Evolutionary conservation across 768 basidiomycete genomes (phyloP).

Genomic region (Pleurotus ostreatus): DNA sequence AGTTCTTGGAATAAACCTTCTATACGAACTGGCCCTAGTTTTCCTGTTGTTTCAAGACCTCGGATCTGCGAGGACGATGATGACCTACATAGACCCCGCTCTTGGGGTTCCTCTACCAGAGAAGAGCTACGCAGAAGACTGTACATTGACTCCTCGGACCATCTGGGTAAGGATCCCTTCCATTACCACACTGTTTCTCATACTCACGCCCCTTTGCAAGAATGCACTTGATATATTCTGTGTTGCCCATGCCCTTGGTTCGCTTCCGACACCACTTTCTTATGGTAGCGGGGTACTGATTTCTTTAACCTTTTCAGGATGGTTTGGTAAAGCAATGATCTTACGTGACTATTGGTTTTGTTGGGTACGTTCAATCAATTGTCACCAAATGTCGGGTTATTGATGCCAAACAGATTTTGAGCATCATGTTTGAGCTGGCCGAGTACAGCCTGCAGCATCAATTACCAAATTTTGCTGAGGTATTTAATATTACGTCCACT

Average conservation of each 20-base stretch:
- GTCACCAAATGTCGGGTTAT: slow-evolving; percentile 5
- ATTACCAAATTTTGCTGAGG: slow-evolving; percentile 85
- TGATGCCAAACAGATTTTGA: slow-evolving; percentile 58
- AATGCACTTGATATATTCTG: slow-evolving; percentile 86
- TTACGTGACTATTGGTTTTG: slow-evolving; percentile 93
- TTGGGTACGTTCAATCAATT: slow-evolving; percentile 52
- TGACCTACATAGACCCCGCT: slow-evolving; percentile 71
- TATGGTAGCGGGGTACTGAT: background rate
- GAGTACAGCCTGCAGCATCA: slow-evolving; percentile 89
- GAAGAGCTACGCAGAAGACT: slow-evolving; percentile 84
- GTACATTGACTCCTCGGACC: slow-evolving; percentile 53
- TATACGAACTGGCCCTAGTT: slow-evolving; percentile 80
- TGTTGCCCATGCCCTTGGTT: slow-evolving; percentile 68
- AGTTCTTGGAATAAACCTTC: slow-evolving; percentile 73
- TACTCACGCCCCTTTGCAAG: slow-evolving; percentile 27
- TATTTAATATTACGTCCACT: slow-evolving; percentile 24
- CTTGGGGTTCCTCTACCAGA: slow-evolving; percentile 75
- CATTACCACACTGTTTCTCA: slow-evolving; percentile 2
- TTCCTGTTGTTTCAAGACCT: slow-evolving; percentile 87
- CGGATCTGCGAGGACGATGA: slow-evolving; percentile 69
- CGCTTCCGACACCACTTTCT: background rate
- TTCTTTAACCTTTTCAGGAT: slow-evolving; percentile 28
- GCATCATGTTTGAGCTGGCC: slow-evolving; percentile 83
- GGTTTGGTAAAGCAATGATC: slow-evolving; percentile 91
- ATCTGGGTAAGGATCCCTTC: slow-evolving; percentile 54